Evolutionary conservation across 805 yeast species (phyloP), one percentile per base, ranked within the genome.

Genomic region (Cyberlindnera galapagoensis): DNA sequence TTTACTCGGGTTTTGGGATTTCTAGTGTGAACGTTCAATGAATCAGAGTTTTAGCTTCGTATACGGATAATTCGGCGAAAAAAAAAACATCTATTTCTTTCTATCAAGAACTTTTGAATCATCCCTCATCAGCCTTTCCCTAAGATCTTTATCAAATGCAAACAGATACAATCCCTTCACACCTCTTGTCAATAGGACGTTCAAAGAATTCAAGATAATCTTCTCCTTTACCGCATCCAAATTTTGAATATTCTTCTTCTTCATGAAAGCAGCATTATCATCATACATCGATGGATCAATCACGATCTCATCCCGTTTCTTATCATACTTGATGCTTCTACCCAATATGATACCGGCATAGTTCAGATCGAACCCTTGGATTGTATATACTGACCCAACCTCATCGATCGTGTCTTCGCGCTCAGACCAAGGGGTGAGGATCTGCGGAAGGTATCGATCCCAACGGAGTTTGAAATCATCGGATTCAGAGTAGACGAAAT

Each of bases 351-450:
- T 66, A 26, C 66, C 71, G 3, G 69, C 69, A 40, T 62, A 67
- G 39, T 65, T 65, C 34, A 67, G 42, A 44, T 67, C 72, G 40
- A 66, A 67, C 1, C 72, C 72, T 46, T 66, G 72, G 14, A 67
- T 51, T 0, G 72, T 66, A 33, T 67, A 67, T 4, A 66, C 71
- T 14, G 69, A 62, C 0, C 72, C 72, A 24, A 65, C 70, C 43
- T 66, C 71, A 19, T 64, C 65, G 25, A 65, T 62, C 1, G 69
- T 63, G 27, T 65, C 70, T 0, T 51, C 49, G 23, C 71, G 43
- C 41, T 66, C 71, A 33, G 67, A 60, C 72, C 72, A 67, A 11
- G 71, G 72, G 3, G 52, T 44, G 4, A 51, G 44, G 7, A 56
- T 56, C 11, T 57, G 50, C 6, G 71, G 72, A 2, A 60, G 40